phyloP scores from a whole-genome alignment of 1,284 basidiomycete genomes.

The Pseudozyma hubeiensis region DNA sequence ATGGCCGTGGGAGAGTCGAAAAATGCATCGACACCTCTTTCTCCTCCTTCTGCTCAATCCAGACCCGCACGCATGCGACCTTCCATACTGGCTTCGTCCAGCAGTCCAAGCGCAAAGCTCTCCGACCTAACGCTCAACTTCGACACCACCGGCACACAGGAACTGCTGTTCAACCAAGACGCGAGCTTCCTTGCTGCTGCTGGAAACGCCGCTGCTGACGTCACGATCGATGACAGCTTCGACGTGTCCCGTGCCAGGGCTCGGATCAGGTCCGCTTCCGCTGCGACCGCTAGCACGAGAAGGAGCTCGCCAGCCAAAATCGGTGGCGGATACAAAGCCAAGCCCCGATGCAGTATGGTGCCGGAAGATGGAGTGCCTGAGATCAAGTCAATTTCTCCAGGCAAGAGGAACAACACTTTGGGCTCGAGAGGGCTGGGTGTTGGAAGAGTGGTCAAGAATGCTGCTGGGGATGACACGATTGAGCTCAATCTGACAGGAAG shows the following conservation, averaged over 20 bases:
- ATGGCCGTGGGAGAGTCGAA: background rate
- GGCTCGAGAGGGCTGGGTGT: constrained; percentile 25
- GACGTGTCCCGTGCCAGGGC: constrained; percentile 39
- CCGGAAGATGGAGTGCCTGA: constrained; percentile 24
- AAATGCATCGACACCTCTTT: constrained; percentile 29
- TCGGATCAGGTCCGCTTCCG: constrained; percentile 12
- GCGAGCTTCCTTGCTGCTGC: constrained; percentile 37
- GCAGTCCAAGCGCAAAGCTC: constrained; percentile 31
- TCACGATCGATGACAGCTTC: constrained; percentile 48
- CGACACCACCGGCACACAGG: constrained; percentile 31
- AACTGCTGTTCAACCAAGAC: constrained; percentile 32
- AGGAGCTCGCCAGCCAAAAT: constrained; percentile 32
- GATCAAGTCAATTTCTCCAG: constrained; percentile 15
- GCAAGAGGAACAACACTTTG: constrained; percentile 9
- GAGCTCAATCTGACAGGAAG: constrained; percentile 43
- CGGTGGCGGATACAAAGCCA: constrained; percentile 10
- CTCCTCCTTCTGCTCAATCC: constrained; percentile 13
- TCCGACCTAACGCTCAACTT: constrained; percentile 34
- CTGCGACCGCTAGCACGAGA: constrained; percentile 1
- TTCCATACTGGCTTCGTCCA: constrained; percentile 16
- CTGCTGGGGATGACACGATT: constrained; percentile 42
- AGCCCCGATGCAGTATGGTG: constrained; percentile 35
- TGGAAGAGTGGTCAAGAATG: constrained; percentile 38
- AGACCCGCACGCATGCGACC: constrained; percentile 18
- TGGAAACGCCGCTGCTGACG: constrained; percentile 35